phyloP scores from a whole-genome alignment of 1,139 yeast genomes.

The Sugiyamaella pinicola region DNA sequence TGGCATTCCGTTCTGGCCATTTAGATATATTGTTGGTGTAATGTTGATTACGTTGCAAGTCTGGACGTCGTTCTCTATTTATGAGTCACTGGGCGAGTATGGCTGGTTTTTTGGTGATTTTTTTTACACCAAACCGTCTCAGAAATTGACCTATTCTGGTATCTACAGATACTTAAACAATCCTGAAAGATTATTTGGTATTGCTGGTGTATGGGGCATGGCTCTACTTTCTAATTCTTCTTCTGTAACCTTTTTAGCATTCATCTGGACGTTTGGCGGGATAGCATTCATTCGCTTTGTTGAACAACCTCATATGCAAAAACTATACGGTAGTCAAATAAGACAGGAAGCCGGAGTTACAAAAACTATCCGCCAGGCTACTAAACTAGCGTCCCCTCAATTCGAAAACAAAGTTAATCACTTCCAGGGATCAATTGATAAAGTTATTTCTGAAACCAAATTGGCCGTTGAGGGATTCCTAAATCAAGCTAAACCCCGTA shows the following conservation, averaged over 20 bases:
- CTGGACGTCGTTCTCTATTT: constrained; percentile 73
- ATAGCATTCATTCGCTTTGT: constrained; percentile 70
- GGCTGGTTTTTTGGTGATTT: constrained; percentile 94
- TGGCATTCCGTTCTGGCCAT: constrained; percentile 45
- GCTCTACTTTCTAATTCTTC: constrained; percentile 63
- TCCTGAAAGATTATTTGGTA: constrained; percentile 82
- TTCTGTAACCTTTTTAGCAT: constrained; percentile 59
- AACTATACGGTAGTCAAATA: constrained; percentile 67
- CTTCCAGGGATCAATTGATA: constrained; percentile 44
- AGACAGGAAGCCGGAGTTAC: constrained; percentile 59
- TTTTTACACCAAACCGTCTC: constrained; percentile 60
- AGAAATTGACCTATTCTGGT: constrained; percentile 70
- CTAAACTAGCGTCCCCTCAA: constrained; percentile 37
- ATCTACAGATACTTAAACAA: constrained; percentile 82
- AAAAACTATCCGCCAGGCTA: constrained; percentile 57
- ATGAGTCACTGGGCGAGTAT: constrained; percentile 75
- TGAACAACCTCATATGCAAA: constrained; percentile 79
- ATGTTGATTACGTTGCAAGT: constrained; percentile 61
- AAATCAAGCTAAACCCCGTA: constrained; percentile 38
- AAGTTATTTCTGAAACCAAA: constrained; percentile 43
- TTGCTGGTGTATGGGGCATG: constrained; percentile 82
- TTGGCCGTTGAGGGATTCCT: constrained; percentile 42
- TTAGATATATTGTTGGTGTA: constrained; percentile 61
- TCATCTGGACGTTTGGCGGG: constrained; percentile 69
- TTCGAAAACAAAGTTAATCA: constrained; percentile 38